Conservation (phyloP, 257 asterid genomes). For the Gardenia jasminoides region DNA sequence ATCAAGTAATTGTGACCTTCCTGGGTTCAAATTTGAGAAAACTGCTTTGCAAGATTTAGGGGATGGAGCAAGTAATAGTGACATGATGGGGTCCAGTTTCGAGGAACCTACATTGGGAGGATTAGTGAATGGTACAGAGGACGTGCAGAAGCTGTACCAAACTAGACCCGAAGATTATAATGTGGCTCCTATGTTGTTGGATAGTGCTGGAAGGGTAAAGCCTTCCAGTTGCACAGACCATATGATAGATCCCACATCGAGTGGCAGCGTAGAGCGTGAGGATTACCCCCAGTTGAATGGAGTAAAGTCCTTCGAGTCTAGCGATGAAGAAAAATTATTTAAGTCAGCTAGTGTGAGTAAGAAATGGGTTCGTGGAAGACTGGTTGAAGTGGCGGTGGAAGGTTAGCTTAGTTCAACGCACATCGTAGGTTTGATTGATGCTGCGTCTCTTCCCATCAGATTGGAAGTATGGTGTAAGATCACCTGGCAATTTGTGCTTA, state of each 20-base stretch:
- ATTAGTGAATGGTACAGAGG: conserved; percentile 31
- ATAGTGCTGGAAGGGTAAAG: conserved; percentile 14
- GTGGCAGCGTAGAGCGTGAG: conserved; percentile 22
- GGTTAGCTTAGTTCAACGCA: conserved; percentile 39
- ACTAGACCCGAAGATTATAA: conserved; percentile 26
- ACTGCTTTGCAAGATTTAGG: conserved; percentile 30
- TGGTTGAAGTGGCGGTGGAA: conserved; percentile 64
- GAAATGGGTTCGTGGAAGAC: conserved; percentile 92
- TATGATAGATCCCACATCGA: conserved; percentile 21
- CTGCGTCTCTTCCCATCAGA: conserved; percentile 18
- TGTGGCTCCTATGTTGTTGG: conserved; percentile 21
- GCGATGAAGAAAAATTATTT: conserved; percentile 14
- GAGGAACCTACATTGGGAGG: conserved; percentile 23
- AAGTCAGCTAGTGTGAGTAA: conserved; percentile 28
- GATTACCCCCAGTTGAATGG: conserved; percentile 23
- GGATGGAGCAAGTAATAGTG: conserved; percentile 18
- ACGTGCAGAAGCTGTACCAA: conserved; percentile 9
- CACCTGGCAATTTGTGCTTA: conserved; percentile 6
- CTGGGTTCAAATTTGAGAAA: conserved; percentile 26
- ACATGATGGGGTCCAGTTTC: conserved; percentile 25
- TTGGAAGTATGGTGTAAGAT: conserved; percentile 31
- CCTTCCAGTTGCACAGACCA: conserved; percentile 19
- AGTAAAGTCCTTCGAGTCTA: conserved; percentile 13
- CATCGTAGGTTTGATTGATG: conserved; percentile 1
- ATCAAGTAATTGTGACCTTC: conserved; percentile 16